Evolutionary conservation across 1,139 yeast genomes (phyloP).

Genomic region (Schizosaccharomyces versatilis): DNA sequence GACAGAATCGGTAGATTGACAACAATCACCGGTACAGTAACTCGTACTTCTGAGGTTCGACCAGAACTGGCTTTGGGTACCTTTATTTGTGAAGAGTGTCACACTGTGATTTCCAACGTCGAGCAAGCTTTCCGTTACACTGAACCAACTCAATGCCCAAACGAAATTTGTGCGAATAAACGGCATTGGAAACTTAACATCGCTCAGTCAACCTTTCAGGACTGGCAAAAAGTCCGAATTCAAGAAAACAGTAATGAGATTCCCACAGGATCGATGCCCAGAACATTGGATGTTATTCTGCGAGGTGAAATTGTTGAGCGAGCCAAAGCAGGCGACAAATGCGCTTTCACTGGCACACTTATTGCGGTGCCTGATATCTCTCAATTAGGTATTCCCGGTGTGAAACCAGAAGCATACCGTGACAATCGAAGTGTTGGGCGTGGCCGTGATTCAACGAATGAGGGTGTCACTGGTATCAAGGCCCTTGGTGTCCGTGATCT

Average conservation of each 20-base stretch:
- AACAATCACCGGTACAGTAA: conserved; percentile 84
- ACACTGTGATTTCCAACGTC: conserved; percentile 65
- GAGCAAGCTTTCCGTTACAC: conserved; percentile 89
- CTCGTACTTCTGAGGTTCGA: conserved; percentile 89
- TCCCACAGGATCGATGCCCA: conserved; percentile 97
- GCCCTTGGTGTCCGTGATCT: conserved; percentile 83
- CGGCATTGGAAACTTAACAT: conserved; percentile 68
- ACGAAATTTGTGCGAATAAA: conserved; percentile 71
- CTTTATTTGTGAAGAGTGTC: conserved; percentile 75
- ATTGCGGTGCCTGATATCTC: conserved; percentile 89
- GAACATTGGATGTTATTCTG: conserved; percentile 78
- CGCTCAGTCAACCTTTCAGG: conserved; percentile 66
- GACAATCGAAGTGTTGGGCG: conserved; percentile 41
- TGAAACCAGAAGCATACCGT: conserved; percentile 63
- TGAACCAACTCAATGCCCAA: conserved; percentile 82
- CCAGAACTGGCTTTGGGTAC: conserved; percentile 81
- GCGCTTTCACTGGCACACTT: conserved; percentile 85
- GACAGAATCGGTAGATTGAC: conserved; percentile 71
- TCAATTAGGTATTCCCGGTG: conserved; percentile 91
- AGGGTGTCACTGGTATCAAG: conserved; percentile 71
- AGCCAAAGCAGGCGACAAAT: conserved; percentile 95
- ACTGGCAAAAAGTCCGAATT: conserved; percentile 92
- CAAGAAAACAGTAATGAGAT: conserved; percentile 91
- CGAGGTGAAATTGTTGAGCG: conserved; percentile 90
- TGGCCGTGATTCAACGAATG: conserved; percentile 40